These are phyloP conservation scores for Kokia cookei DNA, from an alignment of 441 rosid genomes.

Conservation along the genomic window DNA sequence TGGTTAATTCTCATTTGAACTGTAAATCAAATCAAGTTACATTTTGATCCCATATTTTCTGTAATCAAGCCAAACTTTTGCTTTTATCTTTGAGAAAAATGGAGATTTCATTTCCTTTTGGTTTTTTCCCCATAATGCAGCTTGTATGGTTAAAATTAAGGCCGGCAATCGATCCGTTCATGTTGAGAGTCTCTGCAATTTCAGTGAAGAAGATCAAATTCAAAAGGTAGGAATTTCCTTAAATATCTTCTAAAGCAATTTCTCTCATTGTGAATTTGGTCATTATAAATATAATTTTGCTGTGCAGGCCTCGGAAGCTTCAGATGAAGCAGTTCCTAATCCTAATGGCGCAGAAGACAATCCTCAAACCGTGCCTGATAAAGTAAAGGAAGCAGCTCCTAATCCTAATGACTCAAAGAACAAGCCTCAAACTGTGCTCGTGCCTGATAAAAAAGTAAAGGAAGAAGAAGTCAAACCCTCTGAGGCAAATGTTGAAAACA, in stretches of 20 bases:
- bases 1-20: neutral
- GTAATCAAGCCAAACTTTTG: neutral
- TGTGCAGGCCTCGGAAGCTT: constrained; percentile 38
- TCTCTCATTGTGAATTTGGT: neutral
- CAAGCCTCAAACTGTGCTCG: constrained; percentile 6
- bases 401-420: constrained; percentile 11
- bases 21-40: neutral
- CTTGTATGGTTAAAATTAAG: constrained; percentile 82
- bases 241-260: neutral
- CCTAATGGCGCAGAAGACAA: constrained; percentile 10
- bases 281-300: neutral
- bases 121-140: constrained; percentile 31
- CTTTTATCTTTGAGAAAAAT: neutral
- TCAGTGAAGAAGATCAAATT: constrained; percentile 57
- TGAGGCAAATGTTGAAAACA: constrained; percentile 18
- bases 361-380: constrained; percentile 12
- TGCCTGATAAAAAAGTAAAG: constrained; percentile 16
- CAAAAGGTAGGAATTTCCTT: constrained; percentile 36
- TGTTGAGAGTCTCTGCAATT: constrained; percentile 70
- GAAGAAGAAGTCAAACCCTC: constrained; percentile 17
- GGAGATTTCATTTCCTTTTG: neutral
- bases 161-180: constrained; percentile 55
- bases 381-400: constrained; percentile 7
- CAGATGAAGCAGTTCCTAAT: constrained; percentile 16
- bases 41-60: neutral